Percentiles rank a stretch among this genome's conserved stretches.
Evolutionary conservation across 148 eudicot genomes (phyloP).

Genomic region (Fagopyrum esculentum): DNA sequence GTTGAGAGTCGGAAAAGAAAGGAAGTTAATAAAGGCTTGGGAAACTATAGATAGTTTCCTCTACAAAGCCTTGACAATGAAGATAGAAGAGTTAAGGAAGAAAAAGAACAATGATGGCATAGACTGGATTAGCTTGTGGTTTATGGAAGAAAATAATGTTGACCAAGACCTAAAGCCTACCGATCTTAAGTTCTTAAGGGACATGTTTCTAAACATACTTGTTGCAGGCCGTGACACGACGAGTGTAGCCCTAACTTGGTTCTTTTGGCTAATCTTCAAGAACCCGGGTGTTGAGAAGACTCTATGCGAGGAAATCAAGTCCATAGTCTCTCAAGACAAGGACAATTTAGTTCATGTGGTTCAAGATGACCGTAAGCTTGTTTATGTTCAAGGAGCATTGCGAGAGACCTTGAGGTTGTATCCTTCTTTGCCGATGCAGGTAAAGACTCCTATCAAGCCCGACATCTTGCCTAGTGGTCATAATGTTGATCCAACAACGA

Average conservation of each 20-base stretch:
- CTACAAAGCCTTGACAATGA: no score
- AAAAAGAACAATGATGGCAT: constrained; percentile 13
- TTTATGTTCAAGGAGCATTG: constrained; percentile 18
- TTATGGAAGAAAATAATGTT: constrained; percentile 7
- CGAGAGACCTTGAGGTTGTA: constrained; percentile 17
- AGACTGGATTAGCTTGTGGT: constrained; percentile 22
- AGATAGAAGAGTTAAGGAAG: background rate
- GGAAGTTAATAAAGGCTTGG: background rate
- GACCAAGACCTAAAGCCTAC: background rate
- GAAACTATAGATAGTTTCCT: background rate
- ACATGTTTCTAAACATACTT: constrained; percentile 15
- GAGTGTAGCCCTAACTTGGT: constrained; percentile 23
- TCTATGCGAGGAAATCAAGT: constrained; percentile 7
- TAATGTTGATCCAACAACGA: constrained; percentile 14
- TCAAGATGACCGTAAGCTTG: background rate
- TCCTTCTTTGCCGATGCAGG: constrained; percentile 20
- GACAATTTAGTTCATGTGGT: background rate
- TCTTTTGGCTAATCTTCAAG: constrained; percentile 18
- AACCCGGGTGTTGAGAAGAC: constrained; percentile 18
- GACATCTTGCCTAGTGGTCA: constrained; percentile 22
- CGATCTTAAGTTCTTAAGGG: background rate
- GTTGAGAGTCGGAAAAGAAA: background rate
- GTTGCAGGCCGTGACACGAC: constrained; percentile 26
- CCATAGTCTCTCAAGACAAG: background rate
- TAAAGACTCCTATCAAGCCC: constrained; percentile 13